These are phyloP conservation scores for Blastocystis sp. DNA, from an alignment of 352 stramenopile genomes.

Conservation along the genomic window DNA sequence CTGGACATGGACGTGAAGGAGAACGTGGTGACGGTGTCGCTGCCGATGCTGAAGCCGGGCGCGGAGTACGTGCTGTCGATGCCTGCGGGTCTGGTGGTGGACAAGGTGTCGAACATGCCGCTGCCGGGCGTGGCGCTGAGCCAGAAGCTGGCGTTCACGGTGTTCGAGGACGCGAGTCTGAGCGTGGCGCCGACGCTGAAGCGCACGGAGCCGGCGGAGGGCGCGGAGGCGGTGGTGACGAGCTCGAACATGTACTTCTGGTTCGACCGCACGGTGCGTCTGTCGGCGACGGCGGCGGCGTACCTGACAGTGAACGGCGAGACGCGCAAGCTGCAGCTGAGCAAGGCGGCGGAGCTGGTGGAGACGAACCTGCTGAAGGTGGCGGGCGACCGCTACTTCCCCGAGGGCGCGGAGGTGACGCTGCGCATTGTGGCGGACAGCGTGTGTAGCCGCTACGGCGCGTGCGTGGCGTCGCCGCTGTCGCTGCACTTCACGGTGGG, in stretches of 20 bases:
- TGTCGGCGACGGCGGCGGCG: not conserved
- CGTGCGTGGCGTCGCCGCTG: not conserved
- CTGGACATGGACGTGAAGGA: not conserved
- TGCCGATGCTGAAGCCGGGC: not conserved
- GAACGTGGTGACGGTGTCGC: not conserved
- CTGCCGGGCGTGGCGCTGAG: not conserved
- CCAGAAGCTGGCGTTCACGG: constrained; percentile 7
- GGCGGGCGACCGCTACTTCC: not conserved
- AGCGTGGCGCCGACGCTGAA: not conserved
- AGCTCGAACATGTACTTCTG: not conserved
- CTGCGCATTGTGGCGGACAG: not conserved
- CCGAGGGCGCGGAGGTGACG: not conserved
- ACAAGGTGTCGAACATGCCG: not conserved
- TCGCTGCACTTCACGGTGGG: not conserved
- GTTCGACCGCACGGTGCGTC: not conserved
- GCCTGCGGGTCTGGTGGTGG: not conserved
- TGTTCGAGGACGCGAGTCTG: not conserved
- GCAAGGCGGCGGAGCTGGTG: not conserved
- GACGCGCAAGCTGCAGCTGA: not conserved
- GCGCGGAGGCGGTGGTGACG: not conserved
- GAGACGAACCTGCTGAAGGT: not conserved
- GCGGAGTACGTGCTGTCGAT: constrained; percentile 3
- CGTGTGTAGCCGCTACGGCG: not conserved
- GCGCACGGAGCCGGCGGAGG: not conserved
- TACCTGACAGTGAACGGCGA: not conserved